Percentiles rank a stretch among this genome's conserved stretches.
These are phyloP conservation scores for Cyphellophora europaea DNA, from an alignment of 2,329 filamentous ascomycete genomes.

Conservation along the genomic window DNA sequence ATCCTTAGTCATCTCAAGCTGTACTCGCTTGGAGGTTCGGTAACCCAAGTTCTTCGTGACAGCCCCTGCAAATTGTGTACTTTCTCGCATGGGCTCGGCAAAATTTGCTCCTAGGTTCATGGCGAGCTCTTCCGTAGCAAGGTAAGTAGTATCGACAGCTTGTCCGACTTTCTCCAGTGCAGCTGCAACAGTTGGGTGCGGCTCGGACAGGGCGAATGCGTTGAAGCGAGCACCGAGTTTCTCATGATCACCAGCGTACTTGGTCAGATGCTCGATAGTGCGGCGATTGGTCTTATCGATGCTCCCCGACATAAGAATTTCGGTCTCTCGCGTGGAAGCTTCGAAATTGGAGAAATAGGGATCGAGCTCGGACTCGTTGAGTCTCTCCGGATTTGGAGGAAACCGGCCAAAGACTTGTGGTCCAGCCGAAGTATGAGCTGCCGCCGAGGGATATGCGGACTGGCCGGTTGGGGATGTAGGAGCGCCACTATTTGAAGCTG, in stretches of 20 bases:
- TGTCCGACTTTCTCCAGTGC: conserved; percentile 93
- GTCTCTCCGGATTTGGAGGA: conserved; percentile 63
- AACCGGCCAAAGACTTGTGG: conserved; percentile 68
- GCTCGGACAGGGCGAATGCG: conserved; percentile 89
- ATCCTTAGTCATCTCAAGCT: conserved; percentile 94
- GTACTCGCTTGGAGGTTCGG: conserved; percentile 83
- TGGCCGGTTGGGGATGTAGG: conserved; percentile 45
- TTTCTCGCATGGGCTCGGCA: conserved; percentile 95
- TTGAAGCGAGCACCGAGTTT: conserved; percentile 95
- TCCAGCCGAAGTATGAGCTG: conserved; percentile 49
- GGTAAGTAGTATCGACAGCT: conserved; percentile 90
- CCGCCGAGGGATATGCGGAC: conserved; percentile 40
- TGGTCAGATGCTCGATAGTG: conserved; percentile 74
- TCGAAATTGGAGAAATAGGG: conserved; percentile 95
- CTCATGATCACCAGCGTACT: conserved; percentile 76
- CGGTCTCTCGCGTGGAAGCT: conserved; percentile 80
- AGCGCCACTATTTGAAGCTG: conserved; percentile 39
- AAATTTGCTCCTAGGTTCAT: conserved; percentile 84
- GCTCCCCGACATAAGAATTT: conserved; percentile 76
- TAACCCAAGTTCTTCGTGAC: conserved; percentile 84
- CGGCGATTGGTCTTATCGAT: conserved; percentile 96
- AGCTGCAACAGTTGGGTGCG: conserved; percentile 75
- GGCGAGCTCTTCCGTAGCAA: conserved; percentile 86
- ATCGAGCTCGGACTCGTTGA: conserved; percentile 85
- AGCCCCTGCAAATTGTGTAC: conserved; percentile 91